Evolutionary conservation across 768 basidiomycete species (phyloP), one percentile per base, ranked within the genome.

Genomic region (Mycena capillaripes): DNA sequence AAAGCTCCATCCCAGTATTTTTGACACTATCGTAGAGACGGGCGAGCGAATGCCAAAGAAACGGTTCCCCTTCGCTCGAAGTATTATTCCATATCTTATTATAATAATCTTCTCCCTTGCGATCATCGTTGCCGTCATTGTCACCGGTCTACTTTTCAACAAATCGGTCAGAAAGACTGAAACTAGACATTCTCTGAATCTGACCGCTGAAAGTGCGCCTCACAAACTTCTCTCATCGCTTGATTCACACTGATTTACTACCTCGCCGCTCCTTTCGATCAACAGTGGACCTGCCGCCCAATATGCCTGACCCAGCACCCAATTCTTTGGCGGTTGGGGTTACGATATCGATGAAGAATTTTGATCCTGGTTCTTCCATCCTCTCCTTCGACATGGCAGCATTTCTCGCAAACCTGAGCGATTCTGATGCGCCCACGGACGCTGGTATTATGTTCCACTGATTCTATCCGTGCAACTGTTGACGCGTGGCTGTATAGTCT

Each of bases 71-170:
- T 36, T 40, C 38, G 5, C 32, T 21, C 32, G 57, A 58, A 58
- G 38, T 23, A 58, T 36, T 6, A 34, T 58, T 58, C 38, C 57
- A 34, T 58, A 58, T 40, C n/a, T 40, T 27, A 34, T 32, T 16
- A 34, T 58, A 9, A 40, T 58, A 34, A 40, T 34, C 57, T 29
- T 52, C 50, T 25, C 27, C 50, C 50, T 52, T 52, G 50, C 50
- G 23, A 25, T 52, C 50, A 52, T 58, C 57, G 23, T 58, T 32
- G 55, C 55, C 55, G 55, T 56, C 55, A 34, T 56, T 56, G 32
- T 56, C 55, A 56, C 55, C 55, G 55, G 55, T 34, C 5, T 56
- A 56, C 55, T 23, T 56, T 56, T 56, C 55, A 56, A 56, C 55
- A 30, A 56, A 56, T 56, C 55, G 25, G 55, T 56, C 55, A 56